Conservation (phyloP, 306 rosid genomes). For the Inga laurina region DNA sequence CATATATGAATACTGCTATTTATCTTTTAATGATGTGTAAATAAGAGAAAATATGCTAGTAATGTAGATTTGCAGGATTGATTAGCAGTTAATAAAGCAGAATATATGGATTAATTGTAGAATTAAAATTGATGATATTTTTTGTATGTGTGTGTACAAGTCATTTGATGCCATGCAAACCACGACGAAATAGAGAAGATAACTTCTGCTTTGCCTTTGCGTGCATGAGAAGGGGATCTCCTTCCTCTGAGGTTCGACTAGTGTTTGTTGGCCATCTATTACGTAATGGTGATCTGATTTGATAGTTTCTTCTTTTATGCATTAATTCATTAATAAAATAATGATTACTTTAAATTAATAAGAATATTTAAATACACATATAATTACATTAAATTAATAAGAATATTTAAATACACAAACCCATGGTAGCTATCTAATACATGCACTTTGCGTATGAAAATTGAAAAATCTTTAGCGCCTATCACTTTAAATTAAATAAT, state of each 20-base stretch:
- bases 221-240: conserved; percentile 61
- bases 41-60: neutral
- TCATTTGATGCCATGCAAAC: conserved; percentile 62
- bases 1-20: neutral
- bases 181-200: conserved; percentile 39
- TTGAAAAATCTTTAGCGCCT: neutral
- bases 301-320: conserved; percentile 20
- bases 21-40: neutral
- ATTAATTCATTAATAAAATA: neutral
- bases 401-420: too few relatives aligned
- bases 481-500: neutral
- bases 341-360: neutral
- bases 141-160: neutral
- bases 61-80: neutral
- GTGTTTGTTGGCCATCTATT: conserved; percentile 47
- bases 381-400: too few relatives aligned
- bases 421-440: neutral
- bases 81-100: neutral
- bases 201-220: conserved; percentile 62
- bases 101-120: neutral
- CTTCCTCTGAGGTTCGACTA: conserved; percentile 18
- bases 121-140: neutral
- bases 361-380: neutral
- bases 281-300: conserved; percentile 39
- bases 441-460: neutral